Conservation (phyloP, 805 yeast genomes). For the Candida dendrica region DNA sequence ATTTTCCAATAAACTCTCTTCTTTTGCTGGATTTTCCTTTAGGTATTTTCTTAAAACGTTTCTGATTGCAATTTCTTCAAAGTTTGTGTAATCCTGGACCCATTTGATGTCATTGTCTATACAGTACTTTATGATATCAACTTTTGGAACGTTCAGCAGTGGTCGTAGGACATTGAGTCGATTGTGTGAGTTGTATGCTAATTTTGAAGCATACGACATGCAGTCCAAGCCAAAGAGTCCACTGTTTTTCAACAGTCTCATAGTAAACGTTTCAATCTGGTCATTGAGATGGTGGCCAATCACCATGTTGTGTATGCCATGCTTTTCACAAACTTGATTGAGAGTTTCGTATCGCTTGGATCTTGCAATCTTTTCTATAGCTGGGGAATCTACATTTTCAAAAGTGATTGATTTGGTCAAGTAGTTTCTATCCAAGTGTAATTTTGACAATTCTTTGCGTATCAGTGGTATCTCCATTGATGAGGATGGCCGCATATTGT, state of each 20-base stretch:
- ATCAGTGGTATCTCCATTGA: slow-evolving; percentile 19
- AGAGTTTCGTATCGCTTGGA: slow-evolving; percentile 41
- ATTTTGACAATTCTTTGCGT: slow-evolving; percentile 6
- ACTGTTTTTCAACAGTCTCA: slow-evolving; percentile 41
- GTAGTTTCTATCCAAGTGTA: slow-evolving; percentile 19
- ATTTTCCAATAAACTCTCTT: slow-evolving; percentile 5
- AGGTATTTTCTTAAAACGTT: slow-evolving; percentile 41
- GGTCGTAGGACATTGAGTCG: slow-evolving; percentile 41
- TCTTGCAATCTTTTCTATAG: slow-evolving; percentile 59
- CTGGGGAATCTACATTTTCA: slow-evolving; percentile 16
- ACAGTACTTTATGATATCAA: slow-evolving; percentile 40
- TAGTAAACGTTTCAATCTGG: slow-evolving; percentile 61
- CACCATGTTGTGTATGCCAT: slow-evolving; percentile 31
- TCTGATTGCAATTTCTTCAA: slow-evolving; percentile 43
- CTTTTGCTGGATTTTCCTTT: slow-evolving; percentile 8
- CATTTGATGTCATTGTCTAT: slow-evolving; percentile 33
- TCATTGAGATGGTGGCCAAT: slow-evolving; percentile 70
- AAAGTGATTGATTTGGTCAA: slow-evolving; percentile 21
- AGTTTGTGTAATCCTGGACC: slow-evolving; percentile 69
- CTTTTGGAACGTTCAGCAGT: slow-evolving; percentile 38
- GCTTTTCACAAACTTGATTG: slow-evolving; percentile 29
- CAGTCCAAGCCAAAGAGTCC: slow-evolving; percentile 55
- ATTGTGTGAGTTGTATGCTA: slow-evolving; percentile 10
- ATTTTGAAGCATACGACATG: slow-evolving; percentile 27
- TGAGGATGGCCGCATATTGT: slow-evolving; percentile 38